Evolutionary conservation across 2,329 filamentous ascomycete species (phyloP), one percentile per base, ranked within the genome.

Genomic region (Ophiostoma ulmi): DNA sequence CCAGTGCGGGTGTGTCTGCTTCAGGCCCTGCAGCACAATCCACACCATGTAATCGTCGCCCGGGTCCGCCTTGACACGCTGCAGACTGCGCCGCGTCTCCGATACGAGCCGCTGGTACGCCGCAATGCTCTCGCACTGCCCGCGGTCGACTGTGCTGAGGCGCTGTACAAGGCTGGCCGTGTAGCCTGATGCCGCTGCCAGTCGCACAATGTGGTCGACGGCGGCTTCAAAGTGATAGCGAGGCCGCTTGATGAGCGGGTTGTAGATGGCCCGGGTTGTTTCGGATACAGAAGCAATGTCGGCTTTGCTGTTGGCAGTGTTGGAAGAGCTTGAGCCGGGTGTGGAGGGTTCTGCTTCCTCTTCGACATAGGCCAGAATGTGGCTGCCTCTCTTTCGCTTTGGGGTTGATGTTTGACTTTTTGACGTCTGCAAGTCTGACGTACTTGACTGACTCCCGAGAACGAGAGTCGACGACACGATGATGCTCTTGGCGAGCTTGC

Each of bases 101-200:
- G 69, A 69, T 22, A 74, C 65, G 55, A 67, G 67, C 31, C 26
- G 26, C 69, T 75, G 72, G 69, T 74, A 75, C 5, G 74, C 72
- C 0, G 71, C 73, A 13, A 75, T 64, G 52, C 70, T 73, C 63
- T 71, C 70, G 35, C 70, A 74, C 64, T 31, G 52, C 17, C 5
- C 11, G 17, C 73, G 72, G 63, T 72, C 61, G n/a, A 66, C 65
- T 13, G 55, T 41, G 69, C 73, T 72, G 3, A 74, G 64, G 13
- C 65, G 58, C 31, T 22, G 52, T 26, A 73, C 70, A 3, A 75
- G 69, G 6, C 11, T 1, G 4, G 72, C 71, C 1, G 72, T 71
- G 17, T 72, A 63, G 26, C 72, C 71, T 2, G 66, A 52, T n/a
- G 61, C 22, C 39, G 72, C 72, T 5, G 73, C 73, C 10, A 22